Base-by-base conservation (phyloP, 805 yeast species). In the Teunomyces cretensis region DNA sequence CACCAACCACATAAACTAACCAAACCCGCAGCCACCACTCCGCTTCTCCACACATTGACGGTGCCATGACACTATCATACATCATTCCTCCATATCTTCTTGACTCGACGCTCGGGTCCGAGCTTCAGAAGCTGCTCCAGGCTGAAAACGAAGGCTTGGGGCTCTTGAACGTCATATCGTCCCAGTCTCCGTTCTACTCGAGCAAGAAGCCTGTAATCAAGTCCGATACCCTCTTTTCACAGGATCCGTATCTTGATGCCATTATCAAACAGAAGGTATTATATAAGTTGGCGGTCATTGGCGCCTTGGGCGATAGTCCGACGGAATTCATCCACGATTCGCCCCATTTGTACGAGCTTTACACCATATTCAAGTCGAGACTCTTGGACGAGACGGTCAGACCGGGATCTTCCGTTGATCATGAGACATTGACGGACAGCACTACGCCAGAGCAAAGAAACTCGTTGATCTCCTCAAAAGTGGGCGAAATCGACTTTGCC, bases 41-140 rank as follows among this genome's bases (percentile, higher is more conserved):
- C n/a, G n/a, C 22, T 19, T 19, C 22, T 19, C 22, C 22, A 19
- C 22, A 19, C 22, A 4, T 6, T 19, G 6, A 6, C 3, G 6
- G 22, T 3, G 6, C 22, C 3, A 42, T 36, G 42, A 39, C 35
- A 15, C 30, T 41, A 9, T 37, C 43, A 12, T 68, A 70, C 49
- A 56, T 68, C 17, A 67, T 72, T 11, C 77, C 77, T 7, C 77
- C 77, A 8, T 72, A 72, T 50, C 56, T 72, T 30, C 65, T 72
- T 13, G 56, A 68, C 41, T 65, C 75, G 4, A 59, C 68, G 35
- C 49, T 59, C 14, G 77, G 77, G 1, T 61, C 62, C 5, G 54
- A 55, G 39, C 54, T 69, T 11, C 62, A 65, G 42, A 52, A 54
- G 41, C 56, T 60, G 27, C 49, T 70, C 28, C 42, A 49, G 17